Conservation (phyloP, 2,329 filamentous ascomycete genomes). For the Aspergillus luchuensis region DNA sequence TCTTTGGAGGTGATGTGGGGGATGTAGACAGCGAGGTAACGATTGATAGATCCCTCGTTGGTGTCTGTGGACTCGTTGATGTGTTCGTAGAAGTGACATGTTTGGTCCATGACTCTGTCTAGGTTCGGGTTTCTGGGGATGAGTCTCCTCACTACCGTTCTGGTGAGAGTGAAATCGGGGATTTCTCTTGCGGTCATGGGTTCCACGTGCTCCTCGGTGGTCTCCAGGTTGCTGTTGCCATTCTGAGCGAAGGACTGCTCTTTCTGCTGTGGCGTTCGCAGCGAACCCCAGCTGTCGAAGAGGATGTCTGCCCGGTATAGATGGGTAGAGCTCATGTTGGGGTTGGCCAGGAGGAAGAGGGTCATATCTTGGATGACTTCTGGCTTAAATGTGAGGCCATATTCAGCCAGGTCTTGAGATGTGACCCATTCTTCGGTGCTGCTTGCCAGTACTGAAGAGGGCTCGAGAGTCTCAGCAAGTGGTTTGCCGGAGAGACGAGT, state of each 20-base stretch:
- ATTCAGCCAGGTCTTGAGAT: constrained; percentile 33
- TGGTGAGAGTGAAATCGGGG: constrained; percentile 49
- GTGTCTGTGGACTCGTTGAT: neutral
- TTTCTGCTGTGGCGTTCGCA: constrained; percentile 37
- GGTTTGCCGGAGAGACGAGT: constrained; percentile 30
- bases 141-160: constrained; percentile 72
- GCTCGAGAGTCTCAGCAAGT: constrained; percentile 31
- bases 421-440: constrained; percentile 34
- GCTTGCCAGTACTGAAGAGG: constrained; percentile 26
- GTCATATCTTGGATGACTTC: constrained; percentile 52
- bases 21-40: constrained; percentile 69
- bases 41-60: constrained; percentile 17
- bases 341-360: constrained; percentile 52
- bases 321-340: constrained; percentile 60
- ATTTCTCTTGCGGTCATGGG: constrained; percentile 27
- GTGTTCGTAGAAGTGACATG: constrained; percentile 68
- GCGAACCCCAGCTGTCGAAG: constrained; percentile 52
- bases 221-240: neutral
- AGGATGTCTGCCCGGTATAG: constrained; percentile 64
- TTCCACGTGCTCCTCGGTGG: constrained; percentile 7
- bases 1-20: constrained; percentile 67
- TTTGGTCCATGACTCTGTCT: constrained; percentile 77
- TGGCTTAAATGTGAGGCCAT: constrained; percentile 27
- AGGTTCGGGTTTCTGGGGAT: constrained; percentile 79
- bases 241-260: constrained; percentile 25